These are phyloP conservation scores for Nemophila menziesii DNA, from an alignment of 257 asterid genomes.

Conservation along the genomic window DNA sequence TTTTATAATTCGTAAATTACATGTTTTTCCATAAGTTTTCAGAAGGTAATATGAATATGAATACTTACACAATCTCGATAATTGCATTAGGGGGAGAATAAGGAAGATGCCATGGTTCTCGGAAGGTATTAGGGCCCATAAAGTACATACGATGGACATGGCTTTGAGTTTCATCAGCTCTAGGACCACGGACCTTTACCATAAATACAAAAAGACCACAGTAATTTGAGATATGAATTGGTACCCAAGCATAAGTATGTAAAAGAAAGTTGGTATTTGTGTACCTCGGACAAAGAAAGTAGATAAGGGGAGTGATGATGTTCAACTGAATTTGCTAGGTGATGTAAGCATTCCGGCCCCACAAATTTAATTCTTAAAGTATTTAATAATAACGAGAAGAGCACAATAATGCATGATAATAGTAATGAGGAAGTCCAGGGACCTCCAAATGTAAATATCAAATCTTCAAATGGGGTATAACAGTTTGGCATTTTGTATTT, in stretches of 20 bases:
- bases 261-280: conserved; percentile 7
- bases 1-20: neutral
- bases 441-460: conserved; percentile 82
- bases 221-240: conserved; percentile 4
- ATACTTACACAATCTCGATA: conserved; percentile 79
- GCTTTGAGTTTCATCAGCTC: conserved; percentile 74
- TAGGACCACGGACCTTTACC: conserved; percentile 69
- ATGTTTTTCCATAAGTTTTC: neutral
- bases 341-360: conserved; percentile 58
- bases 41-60: conserved; percentile 12
- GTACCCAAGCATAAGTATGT: conserved; percentile 3
- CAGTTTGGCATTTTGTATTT: conserved; percentile 78
- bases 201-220: neutral
- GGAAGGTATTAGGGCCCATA: conserved; percentile 92
- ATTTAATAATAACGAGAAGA: conserved; percentile 53
- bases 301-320: conserved; percentile 75
- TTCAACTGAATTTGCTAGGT: conserved; percentile 42
- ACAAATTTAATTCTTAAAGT: conserved; percentile 67
- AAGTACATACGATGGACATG: conserved; percentile 93
- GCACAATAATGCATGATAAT: conserved; percentile 48
- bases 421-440: conserved; percentile 80
- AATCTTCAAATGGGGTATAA: conserved; percentile 90
- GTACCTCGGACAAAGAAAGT: conserved; percentile 92
- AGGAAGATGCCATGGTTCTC: conserved; percentile 98
- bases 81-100: conserved; percentile 84